Percentiles rank a stretch among this genome's conserved stretches.
These are phyloP conservation scores for Candida ortonii DNA, from an alignment of 805 yeast genomes.

Conservation along the genomic window DNA sequence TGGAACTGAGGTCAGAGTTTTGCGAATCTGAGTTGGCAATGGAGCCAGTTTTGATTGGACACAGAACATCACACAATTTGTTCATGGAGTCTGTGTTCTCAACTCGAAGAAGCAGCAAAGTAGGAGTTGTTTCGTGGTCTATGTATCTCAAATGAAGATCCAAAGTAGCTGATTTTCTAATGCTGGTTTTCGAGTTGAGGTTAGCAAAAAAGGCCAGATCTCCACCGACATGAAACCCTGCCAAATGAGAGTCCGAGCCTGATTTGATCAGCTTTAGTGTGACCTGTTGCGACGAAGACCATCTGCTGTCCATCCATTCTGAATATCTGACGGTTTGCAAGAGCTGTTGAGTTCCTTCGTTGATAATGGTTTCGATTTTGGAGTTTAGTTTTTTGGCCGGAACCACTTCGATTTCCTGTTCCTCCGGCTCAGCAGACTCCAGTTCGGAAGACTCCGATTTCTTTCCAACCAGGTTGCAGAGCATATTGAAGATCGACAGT, in stretches of 20 bases:
- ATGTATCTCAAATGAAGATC: conserved; percentile 19
- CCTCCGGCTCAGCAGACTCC: no score
- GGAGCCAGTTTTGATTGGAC: conserved; percentile 10
- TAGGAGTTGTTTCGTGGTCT: conserved; percentile 7
- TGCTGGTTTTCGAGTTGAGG: conserved; percentile 14
- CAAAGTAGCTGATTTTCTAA: conserved; percentile 20
- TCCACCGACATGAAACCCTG: conserved; percentile 13
- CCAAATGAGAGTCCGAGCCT: conserved; percentile 12
- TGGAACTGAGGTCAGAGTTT: conserved; percentile 22
- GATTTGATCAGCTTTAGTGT: conserved; percentile 20
- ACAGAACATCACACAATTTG: conserved; percentile 10
- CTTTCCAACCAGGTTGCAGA: conserved; percentile 18
- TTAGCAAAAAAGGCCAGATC: conserved; percentile 18
- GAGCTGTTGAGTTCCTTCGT: conserved; percentile 14
- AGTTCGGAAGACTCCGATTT: not conserved
- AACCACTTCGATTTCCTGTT: not conserved
- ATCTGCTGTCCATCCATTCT: conserved; percentile 26
- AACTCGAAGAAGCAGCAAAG: conserved; percentile 9
- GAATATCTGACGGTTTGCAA: conserved; percentile 26
- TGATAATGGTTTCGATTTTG: conserved; percentile 8
- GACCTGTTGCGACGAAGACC: conserved; percentile 23
- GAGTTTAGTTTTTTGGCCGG: conserved; percentile 3
- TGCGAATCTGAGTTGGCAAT: conserved; percentile 27
- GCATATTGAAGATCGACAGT: conserved; percentile 28
- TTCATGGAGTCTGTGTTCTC: conserved; percentile 9